These are phyloP conservation scores for Ramichloridium luteum DNA, from an alignment of 2,329 filamentous ascomycete genomes.

Conservation along the genomic window DNA sequence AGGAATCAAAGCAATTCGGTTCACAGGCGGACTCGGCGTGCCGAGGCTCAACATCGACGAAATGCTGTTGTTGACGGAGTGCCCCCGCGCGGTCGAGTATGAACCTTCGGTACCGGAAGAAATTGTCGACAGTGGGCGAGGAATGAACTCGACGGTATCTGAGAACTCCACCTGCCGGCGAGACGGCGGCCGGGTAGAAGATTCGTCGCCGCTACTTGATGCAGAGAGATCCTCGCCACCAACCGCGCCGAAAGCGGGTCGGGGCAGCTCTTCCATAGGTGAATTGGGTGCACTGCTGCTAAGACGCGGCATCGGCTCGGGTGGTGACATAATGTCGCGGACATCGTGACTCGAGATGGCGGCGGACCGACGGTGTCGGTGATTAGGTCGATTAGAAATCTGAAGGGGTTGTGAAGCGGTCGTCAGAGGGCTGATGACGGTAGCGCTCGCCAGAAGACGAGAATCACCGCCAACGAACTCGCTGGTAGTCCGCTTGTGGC, in stretches of 20 bases:
- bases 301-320: conserved; percentile 17
- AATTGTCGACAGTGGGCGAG: conserved; percentile 67
- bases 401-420: conserved; percentile 24
- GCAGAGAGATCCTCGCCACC: not conserved
- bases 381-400: conserved; percentile 46
- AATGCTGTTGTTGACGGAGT: conserved; percentile 67
- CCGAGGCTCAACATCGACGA: conserved; percentile 60
- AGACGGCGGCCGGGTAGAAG: conserved; percentile 29
- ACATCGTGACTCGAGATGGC: conserved; percentile 79
- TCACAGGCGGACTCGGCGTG: conserved; percentile 34
- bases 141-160: conserved; percentile 72
- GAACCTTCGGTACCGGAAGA: conserved; percentile 78
- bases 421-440: conserved; percentile 36
- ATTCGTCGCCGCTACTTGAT: conserved; percentile 15
- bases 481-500: conserved; percentile 65
- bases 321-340: conserved; percentile 50
- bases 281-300: conserved; percentile 26
- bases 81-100: conserved; percentile 53
- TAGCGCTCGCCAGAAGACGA: conserved; percentile 14
- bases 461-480: conserved; percentile 70
- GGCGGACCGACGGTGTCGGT: conserved; percentile 67
- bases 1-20: conserved; percentile 29
- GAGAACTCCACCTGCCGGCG: conserved; percentile 69
- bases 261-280: conserved; percentile 16
- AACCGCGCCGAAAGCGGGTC: not conserved